Evolutionary conservation across 2,329 filamentous ascomycete species (phyloP), one percentile per base, ranked within the genome.

Genomic region (Fusarium palustre): DNA sequence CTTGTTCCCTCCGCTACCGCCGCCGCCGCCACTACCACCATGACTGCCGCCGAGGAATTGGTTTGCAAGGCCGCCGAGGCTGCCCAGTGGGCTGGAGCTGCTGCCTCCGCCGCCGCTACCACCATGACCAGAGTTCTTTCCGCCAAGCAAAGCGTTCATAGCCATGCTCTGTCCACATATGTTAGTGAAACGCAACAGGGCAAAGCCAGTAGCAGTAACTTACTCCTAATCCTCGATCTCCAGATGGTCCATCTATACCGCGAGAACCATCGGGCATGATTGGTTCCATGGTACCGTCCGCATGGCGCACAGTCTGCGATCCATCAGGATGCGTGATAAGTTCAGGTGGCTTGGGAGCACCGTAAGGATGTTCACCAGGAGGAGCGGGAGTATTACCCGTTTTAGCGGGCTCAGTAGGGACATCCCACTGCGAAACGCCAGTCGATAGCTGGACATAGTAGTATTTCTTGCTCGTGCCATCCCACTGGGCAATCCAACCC

Each of bases 401-500:
- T 45, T 87, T 88, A 10, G 87, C 89, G 50, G 89, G 84, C 61
- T 88, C 83, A 16, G 88, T 92, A 33, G 90, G 90, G 33, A 86
- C 85, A n/a, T 92, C 90, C 90, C 91, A 92, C 79, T 92, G 90
- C 67, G 90, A 91, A 38, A 87, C 84, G 48, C 90, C 90, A 10
- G 90, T 92, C 55, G 88, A 89, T 56, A 92, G 86, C 78, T 92
- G 90, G 52, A 92, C 90, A 77, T 88, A 91, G 78, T 91, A 91
- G 77, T 91, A 91, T 77, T 90, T 90, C 77, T 83, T 86, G 77
- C 84, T 88, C 59, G 83, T 76, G 66, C 85, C 86, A 75, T 91
- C 89, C 89, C 89, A 91, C 80, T 91, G 89, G 61, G 88, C 88
- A 74, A 90, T 91, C 89, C 89, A 91, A 74, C 89, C 89, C 15